A percentile compares a stretch with the other conserved stretches of the same genome.
These are phyloP conservation scores for Kluyveromyces sp. DNA, from an alignment of 1,139 yeast genomes.

Conservation along the genomic window DNA sequence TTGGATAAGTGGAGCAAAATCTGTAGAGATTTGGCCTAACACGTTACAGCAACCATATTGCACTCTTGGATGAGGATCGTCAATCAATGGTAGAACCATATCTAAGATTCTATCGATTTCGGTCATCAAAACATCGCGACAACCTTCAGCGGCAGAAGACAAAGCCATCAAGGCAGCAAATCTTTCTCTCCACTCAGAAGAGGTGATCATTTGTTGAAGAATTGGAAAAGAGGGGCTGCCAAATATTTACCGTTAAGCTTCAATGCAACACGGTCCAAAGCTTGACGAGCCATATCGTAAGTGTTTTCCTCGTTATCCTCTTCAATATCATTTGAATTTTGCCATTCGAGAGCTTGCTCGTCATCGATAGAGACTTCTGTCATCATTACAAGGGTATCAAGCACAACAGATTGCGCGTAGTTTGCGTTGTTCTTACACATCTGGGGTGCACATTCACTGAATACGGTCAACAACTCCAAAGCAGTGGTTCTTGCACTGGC, in stretches of 20 bases:
- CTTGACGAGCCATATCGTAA: constrained; percentile 87
- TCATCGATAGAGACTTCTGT: constrained; percentile 90
- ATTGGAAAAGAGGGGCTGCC: constrained; percentile 80
- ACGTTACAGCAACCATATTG: constrained; percentile 98
- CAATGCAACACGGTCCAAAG: constrained; percentile 82
- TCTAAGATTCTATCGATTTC: constrained; percentile 79
- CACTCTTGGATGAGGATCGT: constrained; percentile 85
- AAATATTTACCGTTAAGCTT: constrained; percentile 76
- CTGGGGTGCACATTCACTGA: constrained; percentile 87
- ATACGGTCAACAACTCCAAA: constrained; percentile 78
- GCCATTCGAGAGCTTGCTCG: constrained; percentile 77
- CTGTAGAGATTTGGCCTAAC: constrained; percentile 95
- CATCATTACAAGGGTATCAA: constrained; percentile 73
- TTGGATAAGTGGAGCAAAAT: constrained; percentile 85
- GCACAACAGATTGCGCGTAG: constrained; percentile 65
- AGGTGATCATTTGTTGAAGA: constrained; percentile 74
- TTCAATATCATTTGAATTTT: constrained; percentile 69
- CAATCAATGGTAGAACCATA: constrained; percentile 71
- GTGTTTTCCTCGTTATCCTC: constrained; percentile 84
- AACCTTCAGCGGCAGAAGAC: constrained; percentile 96
- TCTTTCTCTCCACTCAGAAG: constrained; percentile 84
- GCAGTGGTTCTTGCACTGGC: constrained; percentile 76
- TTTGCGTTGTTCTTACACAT: constrained; percentile 82
- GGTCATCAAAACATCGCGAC: constrained; percentile 76
- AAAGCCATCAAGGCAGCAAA: constrained; percentile 97